A percentile compares a stretch with the other conserved stretches of the same genome.
These are phyloP conservation scores for Yamadazyma pseudoaaseri DNA, from an alignment of 1,139 yeast species.

Conservation along the genomic window DNA sequence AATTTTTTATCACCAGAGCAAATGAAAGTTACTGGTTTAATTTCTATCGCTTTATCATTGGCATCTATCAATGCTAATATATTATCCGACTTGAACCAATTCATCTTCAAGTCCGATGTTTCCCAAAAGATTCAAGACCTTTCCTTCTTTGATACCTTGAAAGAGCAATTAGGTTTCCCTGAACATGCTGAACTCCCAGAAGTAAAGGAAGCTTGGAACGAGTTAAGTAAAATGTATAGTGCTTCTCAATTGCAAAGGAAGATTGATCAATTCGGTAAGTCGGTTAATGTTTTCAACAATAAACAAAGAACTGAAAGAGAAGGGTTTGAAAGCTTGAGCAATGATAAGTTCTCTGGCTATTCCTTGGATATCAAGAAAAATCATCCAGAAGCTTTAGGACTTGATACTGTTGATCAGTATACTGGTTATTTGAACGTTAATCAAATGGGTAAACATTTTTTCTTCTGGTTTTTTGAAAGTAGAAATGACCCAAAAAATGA, in stretches of 20 bases:
- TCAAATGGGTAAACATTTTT: slow-evolving; percentile 66
- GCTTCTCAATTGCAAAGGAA: slow-evolving; percentile 18
- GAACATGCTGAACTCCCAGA: slow-evolving; percentile 8
- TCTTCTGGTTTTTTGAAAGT: slow-evolving; percentile 88
- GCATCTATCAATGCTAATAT: slow-evolving; percentile 7
- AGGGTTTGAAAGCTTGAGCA: slow-evolving; percentile 22
- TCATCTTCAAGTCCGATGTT: slow-evolving; percentile 5
- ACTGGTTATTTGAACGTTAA: slow-evolving; percentile 64
- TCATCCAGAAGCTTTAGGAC: slow-evolving; percentile 43
- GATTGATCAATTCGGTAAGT: slow-evolving; percentile 19
- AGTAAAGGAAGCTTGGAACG: slow-evolving; percentile 24
- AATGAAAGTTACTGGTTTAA: slow-evolving; percentile 6
- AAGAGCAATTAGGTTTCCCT: slow-evolving; percentile 9
- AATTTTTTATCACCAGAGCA: no score
- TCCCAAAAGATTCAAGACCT: neutral
- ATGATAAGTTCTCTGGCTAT: slow-evolving; percentile 31
- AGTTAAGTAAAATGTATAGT: slow-evolving; percentile 20
- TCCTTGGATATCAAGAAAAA: slow-evolving; percentile 40
- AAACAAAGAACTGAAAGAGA: slow-evolving; percentile 3
- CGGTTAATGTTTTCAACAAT: slow-evolving; percentile 12
- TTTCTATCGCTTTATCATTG: slow-evolving; percentile 4
- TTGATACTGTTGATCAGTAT: slow-evolving; percentile 60
- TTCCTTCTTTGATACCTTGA: slow-evolving; percentile 9
- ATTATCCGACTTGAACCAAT: slow-evolving; percentile 6
- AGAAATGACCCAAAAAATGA: slow-evolving; percentile 86